Conservation (phyloP, 1,284 basidiomycete genomes). For the Moesziomyces antarcticus region DNA sequence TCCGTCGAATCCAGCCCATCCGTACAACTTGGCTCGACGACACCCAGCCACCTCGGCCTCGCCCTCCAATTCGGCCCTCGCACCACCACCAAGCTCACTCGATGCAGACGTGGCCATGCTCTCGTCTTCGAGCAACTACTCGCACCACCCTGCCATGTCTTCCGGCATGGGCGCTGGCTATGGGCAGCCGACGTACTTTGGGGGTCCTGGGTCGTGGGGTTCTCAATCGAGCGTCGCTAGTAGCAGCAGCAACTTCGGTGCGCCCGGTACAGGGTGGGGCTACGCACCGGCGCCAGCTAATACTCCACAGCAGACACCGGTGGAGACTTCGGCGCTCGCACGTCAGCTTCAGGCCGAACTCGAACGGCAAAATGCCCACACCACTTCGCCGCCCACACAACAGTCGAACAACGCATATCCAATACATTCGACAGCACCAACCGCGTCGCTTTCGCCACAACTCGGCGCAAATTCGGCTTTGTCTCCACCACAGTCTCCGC, state of each 20-base stretch:
- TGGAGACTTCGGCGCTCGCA: conserved; percentile 43
- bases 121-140: conserved; percentile 17
- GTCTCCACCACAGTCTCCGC: conserved; percentile 2
- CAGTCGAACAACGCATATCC: not conserved
- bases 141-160: conserved; percentile 2
- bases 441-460: not conserved
- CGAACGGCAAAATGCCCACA: conserved; percentile 13
- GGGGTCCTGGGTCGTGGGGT: conserved; percentile 29
- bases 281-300: conserved; percentile 49
- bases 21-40: not conserved
- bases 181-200: conserved; percentile 16
- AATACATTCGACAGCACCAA: conserved; percentile 1
- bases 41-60: conserved; percentile 1
- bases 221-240: conserved; percentile 15
- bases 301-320: conserved; percentile 53
- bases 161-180: not conserved
- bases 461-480: not conserved
- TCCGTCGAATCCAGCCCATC: conserved; percentile 10
- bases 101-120: conserved; percentile 52
- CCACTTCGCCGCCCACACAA: not conserved
- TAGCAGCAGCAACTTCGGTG: conserved; percentile 12
- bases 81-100: conserved; percentile 14
- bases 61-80: not conserved
- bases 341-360: conserved; percentile 48
- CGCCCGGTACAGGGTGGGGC: conserved; percentile 11